Conservation (phyloP, 768 basidiomycete genomes). For the Cystobasidium tubakii region DNA sequence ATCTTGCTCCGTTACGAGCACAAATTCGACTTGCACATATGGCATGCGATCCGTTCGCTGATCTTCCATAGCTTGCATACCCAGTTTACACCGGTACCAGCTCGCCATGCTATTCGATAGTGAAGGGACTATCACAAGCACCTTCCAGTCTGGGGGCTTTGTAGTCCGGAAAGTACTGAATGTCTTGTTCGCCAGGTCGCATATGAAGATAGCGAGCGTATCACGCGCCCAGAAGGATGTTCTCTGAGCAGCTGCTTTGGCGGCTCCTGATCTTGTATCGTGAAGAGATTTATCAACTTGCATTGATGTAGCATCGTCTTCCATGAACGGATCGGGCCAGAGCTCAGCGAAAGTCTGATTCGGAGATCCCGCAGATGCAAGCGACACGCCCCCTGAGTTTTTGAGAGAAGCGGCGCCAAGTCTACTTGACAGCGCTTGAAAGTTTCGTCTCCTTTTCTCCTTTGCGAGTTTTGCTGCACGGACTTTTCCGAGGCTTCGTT, state of each 20-base stretch:
- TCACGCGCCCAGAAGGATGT: constrained; percentile 1
- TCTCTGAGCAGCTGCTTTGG: not conserved
- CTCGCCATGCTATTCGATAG: not conserved
- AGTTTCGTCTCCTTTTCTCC: not conserved
- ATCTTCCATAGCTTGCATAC: not conserved
- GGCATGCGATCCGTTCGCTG: not conserved
- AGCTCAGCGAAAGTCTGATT: not conserved
- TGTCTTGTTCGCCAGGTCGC: constrained; percentile 9
- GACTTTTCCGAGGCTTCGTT: not conserved
- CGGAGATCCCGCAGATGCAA: not conserved
- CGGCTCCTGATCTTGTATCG: not conserved
- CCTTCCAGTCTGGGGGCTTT: constrained; percentile 8
- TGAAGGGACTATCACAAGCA: constrained; percentile 6
- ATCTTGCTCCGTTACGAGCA: not conserved
- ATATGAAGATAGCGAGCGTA: constrained; percentile 11
- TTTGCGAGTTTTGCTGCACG: not conserved
- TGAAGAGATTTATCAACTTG: not conserved
- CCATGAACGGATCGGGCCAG: not conserved
- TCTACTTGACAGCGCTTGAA: not conserved
- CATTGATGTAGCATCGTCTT: not conserved
- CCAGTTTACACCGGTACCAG: constrained; percentile 29
- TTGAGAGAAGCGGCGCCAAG: not conserved
- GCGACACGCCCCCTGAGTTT: not conserved
- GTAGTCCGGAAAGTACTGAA: not conserved
- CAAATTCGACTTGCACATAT: constrained; percentile 16